phyloP scores from a whole-genome alignment of 306 rosid genomes.

The Vigna reflexopilosa region DNA sequence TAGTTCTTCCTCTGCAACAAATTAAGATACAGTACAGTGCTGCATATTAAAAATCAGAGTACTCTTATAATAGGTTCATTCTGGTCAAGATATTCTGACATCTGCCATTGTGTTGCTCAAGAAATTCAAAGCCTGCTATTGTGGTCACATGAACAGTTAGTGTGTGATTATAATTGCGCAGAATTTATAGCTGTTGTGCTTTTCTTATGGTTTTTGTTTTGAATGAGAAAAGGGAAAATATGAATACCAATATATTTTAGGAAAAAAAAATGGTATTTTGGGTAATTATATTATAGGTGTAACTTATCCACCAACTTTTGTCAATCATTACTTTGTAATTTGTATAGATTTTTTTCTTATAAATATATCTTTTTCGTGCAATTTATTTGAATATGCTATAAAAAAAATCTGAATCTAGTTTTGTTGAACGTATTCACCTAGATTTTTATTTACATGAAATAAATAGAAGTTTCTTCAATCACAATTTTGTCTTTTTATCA shows the following conservation, averaged over 20 bases:
- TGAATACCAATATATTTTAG: background rate
- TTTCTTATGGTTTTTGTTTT: background rate
- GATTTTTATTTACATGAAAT: too few relatives aligned
- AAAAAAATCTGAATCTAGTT: too few relatives aligned
- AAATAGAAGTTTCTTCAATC: too few relatives aligned
- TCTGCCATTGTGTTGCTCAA: background rate
- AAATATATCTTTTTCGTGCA: too few relatives aligned
- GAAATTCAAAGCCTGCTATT: conserved; percentile 9
- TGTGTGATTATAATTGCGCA: conserved; percentile 25
- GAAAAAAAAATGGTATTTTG: too few relatives aligned
- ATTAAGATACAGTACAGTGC: background rate
- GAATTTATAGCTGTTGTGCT: conserved; percentile 21
- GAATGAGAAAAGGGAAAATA: background rate
- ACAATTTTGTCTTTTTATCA: too few relatives aligned
- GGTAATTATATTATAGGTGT: too few relatives aligned
- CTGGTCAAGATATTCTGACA: background rate
- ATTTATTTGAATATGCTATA: too few relatives aligned
- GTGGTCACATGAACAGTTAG: conserved; percentile 37
- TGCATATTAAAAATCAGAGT: background rate
- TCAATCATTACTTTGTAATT: too few relatives aligned
- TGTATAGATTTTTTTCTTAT: too few relatives aligned
- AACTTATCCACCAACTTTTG: too few relatives aligned
- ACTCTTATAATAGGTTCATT: background rate
- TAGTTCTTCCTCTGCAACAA: background rate
- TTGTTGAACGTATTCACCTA: too few relatives aligned